Base-by-base conservation (phyloP, 306 rosid species). In the Gynostemma pentaphyllum region DNA sequence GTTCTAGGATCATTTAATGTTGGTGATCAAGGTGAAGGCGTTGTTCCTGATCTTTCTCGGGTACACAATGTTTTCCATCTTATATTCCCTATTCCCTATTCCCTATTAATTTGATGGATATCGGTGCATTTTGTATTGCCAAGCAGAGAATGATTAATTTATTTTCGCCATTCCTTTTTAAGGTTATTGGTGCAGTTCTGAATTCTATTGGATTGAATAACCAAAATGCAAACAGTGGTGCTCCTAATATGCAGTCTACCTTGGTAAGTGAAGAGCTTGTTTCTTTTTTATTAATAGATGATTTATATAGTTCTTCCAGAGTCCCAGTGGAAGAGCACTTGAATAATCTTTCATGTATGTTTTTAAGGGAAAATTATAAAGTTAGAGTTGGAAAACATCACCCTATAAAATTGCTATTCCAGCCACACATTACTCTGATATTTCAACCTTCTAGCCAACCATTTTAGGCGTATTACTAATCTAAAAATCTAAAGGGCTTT, bases 1-100 rank as follows among this genome's bases (percentile, higher is more conserved):
- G 97, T 94, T 78, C 86, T 94, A 9, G 99, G 99, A 75, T 82
- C 97, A 42, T 82, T 88, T 76, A 94, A 94, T 70, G 82, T 88
- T 56, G 99, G 87, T 55, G 99, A 94, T 22, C 97, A 94, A 78
- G 86, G 87, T 73, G 99, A 94, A 81, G 90, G 86, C 48, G 15
- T 64, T 51, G 87, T 76, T 71, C 90, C 95, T 46, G 99, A 94
- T 70, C 87, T 94, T 70, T 69, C 51, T 27, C 85, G 97, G 95
- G 99, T 81, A 29, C 2, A 83, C 12, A 40, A 21, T 23, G 11
- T 10, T 10, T 64, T 49, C 28, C 39, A 45, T 40, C 52, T 28
- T 45, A 45, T 45, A 62, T 27, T 15, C 11, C 30, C 11, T 22
- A 64, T 18, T 29, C 13, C 28, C 29, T 37, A 10, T 9, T 15